These are phyloP conservation scores for Pseudopithomyces chartarum DNA, from an alignment of 2,329 filamentous ascomycete genomes.

Conservation along the genomic window DNA sequence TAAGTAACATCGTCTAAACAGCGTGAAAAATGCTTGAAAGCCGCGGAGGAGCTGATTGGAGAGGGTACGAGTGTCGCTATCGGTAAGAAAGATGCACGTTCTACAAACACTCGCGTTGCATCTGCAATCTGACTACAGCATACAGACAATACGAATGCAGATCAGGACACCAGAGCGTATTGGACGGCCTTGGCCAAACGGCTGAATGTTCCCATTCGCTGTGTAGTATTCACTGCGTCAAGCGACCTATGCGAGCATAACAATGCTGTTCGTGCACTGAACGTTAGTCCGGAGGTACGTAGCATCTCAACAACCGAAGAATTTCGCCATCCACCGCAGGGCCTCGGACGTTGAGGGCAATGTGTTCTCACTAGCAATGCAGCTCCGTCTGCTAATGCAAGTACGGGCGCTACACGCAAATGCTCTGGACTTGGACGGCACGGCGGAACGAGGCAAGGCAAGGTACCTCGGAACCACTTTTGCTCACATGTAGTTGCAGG, in stretches of 20 bases:
- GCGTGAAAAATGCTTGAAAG: slow-evolving; percentile 71
- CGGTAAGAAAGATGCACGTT: slow-evolving; percentile 61
- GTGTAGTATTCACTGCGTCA: slow-evolving; percentile 80
- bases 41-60: slow-evolving; percentile 68
- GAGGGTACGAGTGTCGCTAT: slow-evolving; percentile 74
- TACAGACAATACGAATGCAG: slow-evolving; percentile 93
- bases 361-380: neutral
- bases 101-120: slow-evolving; percentile 14
- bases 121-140: slow-evolving; percentile 15
- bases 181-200: slow-evolving; percentile 79
- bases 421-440: neutral
- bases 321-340: neutral
- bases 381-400: neutral
- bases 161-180: slow-evolving; percentile 73
- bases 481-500: slow-evolving; percentile 46
- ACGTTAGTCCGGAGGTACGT: slow-evolving; percentile 41
- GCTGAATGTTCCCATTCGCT: slow-evolving; percentile 75
- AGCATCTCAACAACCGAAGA: slow-evolving; percentile 19
- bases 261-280: slow-evolving; percentile 77
- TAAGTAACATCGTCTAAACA: slow-evolving; percentile 47
- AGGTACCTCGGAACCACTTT: slow-evolving; percentile 8
- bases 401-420: neutral
- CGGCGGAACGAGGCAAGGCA: slow-evolving; percentile 4
- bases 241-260: slow-evolving; percentile 80
- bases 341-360: neutral